Percentiles rank a stretch among this genome's conserved stretches.
phyloP scores from a whole-genome alignment of 1,284 basidiomycete species.

The Waitea zeae region DNA sequence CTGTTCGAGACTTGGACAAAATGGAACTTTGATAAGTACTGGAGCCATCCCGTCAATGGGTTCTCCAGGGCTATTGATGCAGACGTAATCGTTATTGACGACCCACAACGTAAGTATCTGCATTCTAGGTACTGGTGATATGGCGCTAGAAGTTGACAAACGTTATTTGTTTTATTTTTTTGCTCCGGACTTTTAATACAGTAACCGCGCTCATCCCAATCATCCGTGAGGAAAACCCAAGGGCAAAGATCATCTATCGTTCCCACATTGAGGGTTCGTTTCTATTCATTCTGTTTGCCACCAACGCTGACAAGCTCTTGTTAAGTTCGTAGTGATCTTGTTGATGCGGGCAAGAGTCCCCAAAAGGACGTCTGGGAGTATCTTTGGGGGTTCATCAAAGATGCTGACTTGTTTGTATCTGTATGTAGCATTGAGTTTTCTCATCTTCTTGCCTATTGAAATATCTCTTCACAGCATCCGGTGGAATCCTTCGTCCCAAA shows the following conservation, averaged over 20 bases:
- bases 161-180: neutral
- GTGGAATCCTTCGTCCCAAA: constrained; percentile 2
- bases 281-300: neutral
- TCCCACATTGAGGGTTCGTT: constrained; percentile 4
- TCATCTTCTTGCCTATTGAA: neutral
- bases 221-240: constrained; percentile 1
- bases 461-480: neutral
- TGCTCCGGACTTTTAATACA: neutral
- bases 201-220: constrained; percentile 2
- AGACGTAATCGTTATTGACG: constrained; percentile 3
- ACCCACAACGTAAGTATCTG: constrained; percentile 2
- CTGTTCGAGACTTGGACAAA: constrained; percentile 3
- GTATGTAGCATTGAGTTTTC: neutral
- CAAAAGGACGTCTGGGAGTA: constrained; percentile 1
- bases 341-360: constrained; percentile 1
- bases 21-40: constrained; percentile 3
- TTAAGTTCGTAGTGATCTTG: constrained; percentile 2
- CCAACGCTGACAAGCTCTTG: neutral
- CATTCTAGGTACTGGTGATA: neutral
- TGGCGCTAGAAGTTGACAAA: too few relatives aligned
- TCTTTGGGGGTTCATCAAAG: constrained; percentile 2
- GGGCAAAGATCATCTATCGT: constrained; percentile 3
- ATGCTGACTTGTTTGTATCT: constrained; percentile 4
- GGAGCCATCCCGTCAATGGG: too few relatives aligned
- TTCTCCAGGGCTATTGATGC: constrained; percentile 1